These are phyloP conservation scores for Neurospora discreta DNA, from an alignment of 495 filamentous ascomycete species.

Conservation along the genomic window DNA sequence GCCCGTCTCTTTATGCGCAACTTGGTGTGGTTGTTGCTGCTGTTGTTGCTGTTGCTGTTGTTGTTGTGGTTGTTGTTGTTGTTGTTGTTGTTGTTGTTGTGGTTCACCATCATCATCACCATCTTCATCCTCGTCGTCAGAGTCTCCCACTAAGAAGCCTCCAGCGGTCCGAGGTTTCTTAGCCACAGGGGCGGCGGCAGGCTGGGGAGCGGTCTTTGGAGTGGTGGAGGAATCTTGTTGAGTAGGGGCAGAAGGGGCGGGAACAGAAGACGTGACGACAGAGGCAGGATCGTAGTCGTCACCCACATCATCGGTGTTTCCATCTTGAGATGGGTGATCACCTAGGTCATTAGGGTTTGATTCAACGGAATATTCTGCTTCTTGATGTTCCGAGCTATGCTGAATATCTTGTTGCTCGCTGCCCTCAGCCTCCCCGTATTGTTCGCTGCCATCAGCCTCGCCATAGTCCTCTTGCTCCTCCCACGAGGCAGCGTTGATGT, in stretches of 20 bases:
- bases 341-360: constrained; percentile 32
- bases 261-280: constrained; percentile 18
- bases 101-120: constrained; percentile 4
- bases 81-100: not conserved
- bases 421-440: constrained; percentile 25
- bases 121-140: constrained; percentile 40
- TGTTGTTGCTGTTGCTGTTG: not conserved
- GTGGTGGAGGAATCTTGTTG: not conserved
- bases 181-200: constrained; percentile 19
- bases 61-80: not conserved
- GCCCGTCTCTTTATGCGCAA: constrained; percentile 7
- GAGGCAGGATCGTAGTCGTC: constrained; percentile 40
- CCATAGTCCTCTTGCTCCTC: constrained; percentile 43
- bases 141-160: constrained; percentile 72
- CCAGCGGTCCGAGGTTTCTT: constrained; percentile 61
- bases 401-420: constrained; percentile 38
- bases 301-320: constrained; percentile 32
- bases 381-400: constrained; percentile 36
- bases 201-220: constrained; percentile 13
- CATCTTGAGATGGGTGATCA: constrained; percentile 29
- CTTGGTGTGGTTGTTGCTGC: not conserved
- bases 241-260: not conserved
- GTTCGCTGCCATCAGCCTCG: constrained; percentile 29
- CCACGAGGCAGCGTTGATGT: constrained; percentile 27
- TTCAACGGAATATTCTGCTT: constrained; percentile 35